Percentiles rank a stretch among this genome's conserved stretches.
Conservation (phyloP, 805 yeast genomes). For the Wickerhamiella siamensis region DNA sequence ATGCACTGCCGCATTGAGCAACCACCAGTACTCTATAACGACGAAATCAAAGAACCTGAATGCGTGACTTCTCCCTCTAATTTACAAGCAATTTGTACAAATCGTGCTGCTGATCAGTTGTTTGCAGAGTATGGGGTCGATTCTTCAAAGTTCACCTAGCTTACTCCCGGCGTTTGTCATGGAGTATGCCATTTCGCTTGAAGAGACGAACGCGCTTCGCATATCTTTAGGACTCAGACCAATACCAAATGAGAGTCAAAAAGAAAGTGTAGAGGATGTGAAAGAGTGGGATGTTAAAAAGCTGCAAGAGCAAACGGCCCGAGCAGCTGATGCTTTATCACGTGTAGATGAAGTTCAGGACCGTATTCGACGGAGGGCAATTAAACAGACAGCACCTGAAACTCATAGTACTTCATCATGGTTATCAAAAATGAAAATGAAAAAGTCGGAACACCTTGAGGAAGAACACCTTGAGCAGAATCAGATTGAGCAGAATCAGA, state of each 20-base stretch:
- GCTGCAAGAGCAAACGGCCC: no score
- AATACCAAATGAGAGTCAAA: slow-evolving; percentile 23
- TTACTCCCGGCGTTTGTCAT: slow-evolving; percentile 2
- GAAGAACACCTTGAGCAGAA: no score
- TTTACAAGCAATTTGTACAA: slow-evolving; percentile 1
- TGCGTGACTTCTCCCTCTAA: background rate
- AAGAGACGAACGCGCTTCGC: slow-evolving; percentile 44
- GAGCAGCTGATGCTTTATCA: no score
- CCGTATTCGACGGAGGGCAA: no score
- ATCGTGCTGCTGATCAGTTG: slow-evolving; percentile 4
- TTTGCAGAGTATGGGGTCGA: background rate
- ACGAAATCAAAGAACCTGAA: background rate
- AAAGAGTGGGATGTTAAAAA: no score
- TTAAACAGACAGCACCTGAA: no score
- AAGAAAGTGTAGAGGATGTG: slow-evolving; percentile 17
- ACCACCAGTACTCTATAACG: background rate
- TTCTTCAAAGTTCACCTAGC: background rate
- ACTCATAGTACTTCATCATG: no score
- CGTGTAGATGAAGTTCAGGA: no score
- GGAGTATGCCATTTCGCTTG: slow-evolving; percentile 26
- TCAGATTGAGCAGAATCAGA: no score
- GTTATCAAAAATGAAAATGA: no score
- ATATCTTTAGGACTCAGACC: slow-evolving; percentile 40
- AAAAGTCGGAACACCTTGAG: no score
- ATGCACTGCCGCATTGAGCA: slow-evolving; percentile 5